Base-by-base conservation (phyloP, 345 rosid genomes). In the Sonneratia alba region DNA sequence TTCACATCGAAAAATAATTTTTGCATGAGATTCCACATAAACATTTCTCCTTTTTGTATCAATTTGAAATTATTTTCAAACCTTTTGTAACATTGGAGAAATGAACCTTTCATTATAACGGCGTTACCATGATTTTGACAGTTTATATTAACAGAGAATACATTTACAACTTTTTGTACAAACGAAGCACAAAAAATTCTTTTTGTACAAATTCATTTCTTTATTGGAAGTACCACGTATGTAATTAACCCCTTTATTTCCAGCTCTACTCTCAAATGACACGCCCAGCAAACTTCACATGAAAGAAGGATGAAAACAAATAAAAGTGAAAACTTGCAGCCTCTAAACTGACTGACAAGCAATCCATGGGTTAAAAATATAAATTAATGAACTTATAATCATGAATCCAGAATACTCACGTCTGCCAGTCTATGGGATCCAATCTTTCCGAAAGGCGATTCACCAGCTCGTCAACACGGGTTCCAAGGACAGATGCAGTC, bases 401-500 rank as follows among this genome's bases (percentile, higher is more conserved):
- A 72, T 73, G 65, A 66, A 55, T 62, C 37, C 69, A 40, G 49
- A 67, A 53, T 71, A 75, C 96, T 87, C 86, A 95, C 98, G 99
- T 95, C 53, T 85, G 96, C 99, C 99, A 90, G 77, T 95, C 99
- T 79, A 95, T 95, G 66, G 98, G 97, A 82, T 95, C 99, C 85
- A 95, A 80, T 80, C 88, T 88, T 77, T 89, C 89, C 21, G 91
- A 82, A 73, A 89, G 87, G 67, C 70, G 74, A 72, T 79, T 76
- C 66, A 87, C 83, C 73, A 95, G 71, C 66, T 83, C 91, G 82
- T 92, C 88, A 49, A 89, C 73, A 16, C 82, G 87, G 66, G 82
- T 83, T 83, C 83, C 72, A 67, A 76, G 71, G 64, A 73, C 85
- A 16, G 89, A 89, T 70, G 83, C 84, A 72, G 70, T 69, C 75